Conservation (phyloP, 208 protist genomes). For the Strigomonas culicis region DNA sequence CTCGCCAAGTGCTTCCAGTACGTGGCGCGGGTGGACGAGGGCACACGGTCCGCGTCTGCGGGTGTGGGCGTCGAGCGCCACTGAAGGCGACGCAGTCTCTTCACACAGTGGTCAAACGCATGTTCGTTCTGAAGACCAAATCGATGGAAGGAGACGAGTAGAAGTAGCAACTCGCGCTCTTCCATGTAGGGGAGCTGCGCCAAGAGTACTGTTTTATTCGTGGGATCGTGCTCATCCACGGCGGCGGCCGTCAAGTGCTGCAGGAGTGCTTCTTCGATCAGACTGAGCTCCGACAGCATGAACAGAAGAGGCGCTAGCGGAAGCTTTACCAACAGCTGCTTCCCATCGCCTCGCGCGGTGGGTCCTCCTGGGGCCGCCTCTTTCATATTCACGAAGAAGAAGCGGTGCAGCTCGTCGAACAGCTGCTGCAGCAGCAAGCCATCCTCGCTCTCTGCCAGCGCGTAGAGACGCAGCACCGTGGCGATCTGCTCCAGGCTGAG, state of each 20-base stretch:
- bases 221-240: background rate
- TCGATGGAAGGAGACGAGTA: conserved; percentile 59
- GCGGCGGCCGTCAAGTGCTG: conserved; percentile 23
- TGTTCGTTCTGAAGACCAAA: conserved; percentile 58
- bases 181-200: conserved; percentile 32
- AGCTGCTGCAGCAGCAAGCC: conserved; percentile 56
- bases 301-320: conserved; percentile 54
- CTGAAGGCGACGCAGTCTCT: background rate
- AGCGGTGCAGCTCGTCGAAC: conserved; percentile 42
- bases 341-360: background rate
- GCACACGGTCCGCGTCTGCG: background rate
- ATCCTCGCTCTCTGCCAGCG: conserved; percentile 45
- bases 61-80: background rate
- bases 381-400: conserved; percentile 23
- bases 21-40: background rate
- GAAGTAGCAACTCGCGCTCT: conserved; percentile 32
- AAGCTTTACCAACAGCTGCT: conserved; percentile 23
- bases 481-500: conserved; percentile 43
- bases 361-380: background rate
- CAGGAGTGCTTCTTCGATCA: conserved; percentile 51
- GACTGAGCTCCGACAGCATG: conserved; percentile 40
- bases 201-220: conserved; percentile 24
- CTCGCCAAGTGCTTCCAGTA: background rate
- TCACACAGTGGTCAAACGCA: conserved; percentile 17
- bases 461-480: conserved; percentile 55